Base-by-base conservation (phyloP, 208 protist genomes). In the Porcisia hertigi region DNA sequence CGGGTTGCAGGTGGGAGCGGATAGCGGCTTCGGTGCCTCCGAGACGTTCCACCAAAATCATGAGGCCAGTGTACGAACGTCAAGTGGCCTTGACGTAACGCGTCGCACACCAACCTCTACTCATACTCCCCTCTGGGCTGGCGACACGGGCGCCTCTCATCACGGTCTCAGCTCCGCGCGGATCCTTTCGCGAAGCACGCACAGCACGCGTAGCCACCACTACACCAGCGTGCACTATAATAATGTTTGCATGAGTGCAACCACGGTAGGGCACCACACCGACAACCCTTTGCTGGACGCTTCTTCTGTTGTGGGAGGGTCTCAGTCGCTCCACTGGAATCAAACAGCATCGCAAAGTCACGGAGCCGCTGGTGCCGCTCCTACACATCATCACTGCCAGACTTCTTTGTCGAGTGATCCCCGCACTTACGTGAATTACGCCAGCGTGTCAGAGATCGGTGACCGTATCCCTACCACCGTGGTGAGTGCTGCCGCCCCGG, bases 11-110 rank as follows among this genome's bases (percentile, higher is more conserved):
- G 25, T 34, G 12, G 41, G n/a, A 8, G 62, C 16, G 18, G 25
- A 64, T 41, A 62, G 71, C 47, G 54, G 53, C 36, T 73, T 25
- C 47, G 62, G 64, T 59, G 60, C 41, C 55, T 76, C 25, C 25
- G 41, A 45, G 14, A 54, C 54, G 7, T 18, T 49, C 18, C 36
- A 62, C 54, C 69, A 72, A 9, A 59, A 23, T 36, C 23, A 36
- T 34, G 39, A 70, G 60, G 23, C 25, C 18, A 36, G 11, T 43
- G 23, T 8, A 39, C 20, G 23, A 9, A 41, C 66, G 39, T 54
- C 67, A 7, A 53, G 41, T 18, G 54, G 71, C 54, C 20, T 39
- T 5, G 76, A 75, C 39, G 62, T 53, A n/a, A 52, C 43, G 8
- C n/a, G 12, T 12, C 70, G 70, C 57, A 60, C 69, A 43, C 4